Evolutionary conservation across 129 eudicot species (phyloP).

Genomic region (Centella asiatica): DNA sequence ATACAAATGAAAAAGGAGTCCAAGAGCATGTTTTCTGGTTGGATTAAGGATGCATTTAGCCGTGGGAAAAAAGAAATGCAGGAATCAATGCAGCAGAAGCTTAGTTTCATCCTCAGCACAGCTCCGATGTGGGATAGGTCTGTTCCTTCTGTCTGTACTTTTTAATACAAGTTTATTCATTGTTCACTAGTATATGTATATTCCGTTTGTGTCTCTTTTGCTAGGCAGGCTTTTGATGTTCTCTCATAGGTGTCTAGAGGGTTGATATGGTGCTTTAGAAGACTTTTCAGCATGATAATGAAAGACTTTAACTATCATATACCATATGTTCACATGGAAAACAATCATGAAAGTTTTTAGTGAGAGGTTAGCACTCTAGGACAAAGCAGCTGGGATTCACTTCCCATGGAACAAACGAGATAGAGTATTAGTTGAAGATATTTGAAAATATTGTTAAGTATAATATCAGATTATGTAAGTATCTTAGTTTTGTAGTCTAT

Average conservation of each 20-base stretch:
- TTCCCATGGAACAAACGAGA: too few species aligned
- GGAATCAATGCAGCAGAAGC: conserved; percentile 55
- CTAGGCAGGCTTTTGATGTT: background rate
- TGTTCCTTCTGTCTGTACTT: background rate
- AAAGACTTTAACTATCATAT: background rate
- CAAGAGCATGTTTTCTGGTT: conserved; percentile 49
- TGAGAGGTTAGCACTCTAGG: too few species aligned
- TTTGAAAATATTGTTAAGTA: too few species aligned
- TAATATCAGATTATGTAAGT: too few species aligned
- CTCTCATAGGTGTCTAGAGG: too few species aligned
- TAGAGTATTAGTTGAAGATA: too few species aligned
- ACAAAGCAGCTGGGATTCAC: too few species aligned
- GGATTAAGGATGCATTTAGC: conserved; percentile 76
- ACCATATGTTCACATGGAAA: background rate
- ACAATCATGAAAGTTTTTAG: too few species aligned
- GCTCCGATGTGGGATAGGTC: conserved; percentile 96
- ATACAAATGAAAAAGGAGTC: conserved; percentile 51
- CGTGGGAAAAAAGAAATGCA: conserved; percentile 59
- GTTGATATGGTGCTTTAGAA: background rate
- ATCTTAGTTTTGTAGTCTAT: too few species aligned
- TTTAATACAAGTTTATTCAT: background rate
- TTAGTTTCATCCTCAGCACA: conserved; percentile 52
- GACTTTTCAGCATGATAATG: background rate
- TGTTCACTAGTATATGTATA: background rate
- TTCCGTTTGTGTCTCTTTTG: too few species aligned